Percentiles rank a stretch among this genome's conserved stretches.
Conservation (phyloP, 2,329 filamentous ascomycete species). For the Aspergillus nomiae region DNA sequence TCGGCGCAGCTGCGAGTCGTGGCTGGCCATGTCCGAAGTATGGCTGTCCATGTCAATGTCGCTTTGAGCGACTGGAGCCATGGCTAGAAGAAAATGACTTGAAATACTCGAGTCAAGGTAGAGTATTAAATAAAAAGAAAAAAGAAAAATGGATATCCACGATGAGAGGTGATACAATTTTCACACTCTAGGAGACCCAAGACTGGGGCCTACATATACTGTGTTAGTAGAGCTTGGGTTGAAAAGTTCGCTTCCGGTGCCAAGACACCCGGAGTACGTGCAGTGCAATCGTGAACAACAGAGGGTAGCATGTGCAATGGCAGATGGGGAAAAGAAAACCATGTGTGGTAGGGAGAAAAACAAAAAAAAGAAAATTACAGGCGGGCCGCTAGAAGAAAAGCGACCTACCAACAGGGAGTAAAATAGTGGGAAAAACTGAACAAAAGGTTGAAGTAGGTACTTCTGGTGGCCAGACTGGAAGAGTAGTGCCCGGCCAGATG, state of each 20-base stretch:
- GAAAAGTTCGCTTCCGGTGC: constrained; percentile 38
- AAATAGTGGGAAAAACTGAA: not conserved
- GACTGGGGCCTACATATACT: constrained; percentile 28
- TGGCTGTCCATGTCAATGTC: constrained; percentile 39
- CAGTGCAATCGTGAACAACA: constrained; percentile 16
- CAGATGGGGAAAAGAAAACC: constrained; percentile 2
- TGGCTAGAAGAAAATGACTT: constrained; percentile 16
- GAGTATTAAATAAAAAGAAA: constrained; percentile 5
- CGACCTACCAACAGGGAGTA: not conserved
- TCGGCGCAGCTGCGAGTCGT: constrained; percentile 39
- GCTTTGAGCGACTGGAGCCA: constrained; percentile 37
- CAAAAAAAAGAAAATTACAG: not conserved
- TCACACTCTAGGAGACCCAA: constrained; percentile 10
- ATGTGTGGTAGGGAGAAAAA: not conserved
- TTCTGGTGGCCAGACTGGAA: not conserved
- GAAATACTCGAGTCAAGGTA: constrained; percentile 1
- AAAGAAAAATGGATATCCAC: not conserved
- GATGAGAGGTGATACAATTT: not conserved
- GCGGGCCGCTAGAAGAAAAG: not conserved
- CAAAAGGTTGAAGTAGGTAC: constrained; percentile 1
- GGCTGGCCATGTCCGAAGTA: constrained; percentile 40
- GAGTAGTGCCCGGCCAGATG: not conserved
- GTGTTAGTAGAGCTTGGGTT: constrained; percentile 28
- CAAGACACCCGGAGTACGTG: constrained; percentile 33
- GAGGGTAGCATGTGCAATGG: constrained; percentile 5